Conservation (phyloP, 2,329 filamentous ascomycete genomes). For the Chaetomiaceae sp. region DNA sequence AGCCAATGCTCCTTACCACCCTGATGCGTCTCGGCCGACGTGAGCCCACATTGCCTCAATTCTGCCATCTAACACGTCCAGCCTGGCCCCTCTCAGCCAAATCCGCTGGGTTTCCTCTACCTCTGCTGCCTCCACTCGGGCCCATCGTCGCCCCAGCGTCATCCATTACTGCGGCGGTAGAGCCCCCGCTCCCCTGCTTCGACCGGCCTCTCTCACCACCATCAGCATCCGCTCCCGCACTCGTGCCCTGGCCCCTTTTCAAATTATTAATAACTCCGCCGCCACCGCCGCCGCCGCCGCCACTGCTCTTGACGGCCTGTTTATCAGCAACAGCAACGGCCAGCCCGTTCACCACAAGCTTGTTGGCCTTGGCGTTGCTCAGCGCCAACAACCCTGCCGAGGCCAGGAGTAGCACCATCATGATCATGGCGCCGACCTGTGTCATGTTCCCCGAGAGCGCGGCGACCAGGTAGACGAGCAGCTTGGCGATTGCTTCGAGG, state of each 20-base stretch:
- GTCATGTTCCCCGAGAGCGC: constrained; percentile 53
- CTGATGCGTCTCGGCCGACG: no score
- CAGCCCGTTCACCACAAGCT: constrained; percentile 49
- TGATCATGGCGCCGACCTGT: constrained; percentile 47
- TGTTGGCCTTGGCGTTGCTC: constrained; percentile 47
- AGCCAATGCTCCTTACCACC: no score
- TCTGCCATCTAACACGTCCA: constrained; percentile 19
- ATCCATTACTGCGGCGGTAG: not conserved
- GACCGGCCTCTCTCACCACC: not conserved
- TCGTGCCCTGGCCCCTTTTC: no score
- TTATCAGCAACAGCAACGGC: constrained; percentile 33
- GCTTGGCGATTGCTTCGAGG: constrained; percentile 49
- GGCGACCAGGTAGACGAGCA: constrained; percentile 56
- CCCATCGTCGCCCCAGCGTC: not conserved
- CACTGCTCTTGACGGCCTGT: not conserved
- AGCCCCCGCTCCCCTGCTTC: not conserved
- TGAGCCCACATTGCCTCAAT: not conserved
- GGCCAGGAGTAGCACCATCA: constrained; percentile 48
- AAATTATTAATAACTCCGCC: not conserved
- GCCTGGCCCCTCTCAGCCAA: constrained; percentile 24
- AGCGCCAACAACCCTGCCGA: constrained; percentile 51
- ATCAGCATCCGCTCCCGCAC: no score
- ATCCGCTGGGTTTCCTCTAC: constrained; percentile 15
- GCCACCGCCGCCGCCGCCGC: not conserved
- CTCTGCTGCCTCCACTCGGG: not conserved